phyloP scores from a whole-genome alignment of 2,329 filamentous ascomycete species.

The Zopfia rhizophila region DNA sequence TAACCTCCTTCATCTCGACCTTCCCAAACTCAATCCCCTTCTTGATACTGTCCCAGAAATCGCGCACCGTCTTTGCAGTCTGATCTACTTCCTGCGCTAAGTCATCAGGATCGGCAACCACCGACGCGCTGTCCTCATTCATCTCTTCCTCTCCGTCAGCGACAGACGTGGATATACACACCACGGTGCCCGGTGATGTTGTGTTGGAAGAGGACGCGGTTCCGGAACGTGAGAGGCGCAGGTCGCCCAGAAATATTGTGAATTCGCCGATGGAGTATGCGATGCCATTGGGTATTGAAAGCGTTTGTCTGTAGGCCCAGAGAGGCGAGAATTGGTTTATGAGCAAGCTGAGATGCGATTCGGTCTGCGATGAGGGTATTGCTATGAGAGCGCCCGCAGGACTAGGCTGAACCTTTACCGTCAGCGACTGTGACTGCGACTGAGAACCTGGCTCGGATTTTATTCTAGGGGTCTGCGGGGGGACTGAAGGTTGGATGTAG shows the following conservation, averaged over 20 bases:
- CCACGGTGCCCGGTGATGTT: constrained; percentile 34
- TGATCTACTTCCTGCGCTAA: constrained; percentile 26
- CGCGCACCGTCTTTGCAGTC: constrained; percentile 26
- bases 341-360: constrained; percentile 30
- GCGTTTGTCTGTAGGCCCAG: constrained; percentile 38
- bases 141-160: constrained; percentile 22
- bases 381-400: constrained; percentile 26
- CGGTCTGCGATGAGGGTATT: constrained; percentile 37
- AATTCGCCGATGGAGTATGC: constrained; percentile 36
- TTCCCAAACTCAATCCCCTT: constrained; percentile 35
- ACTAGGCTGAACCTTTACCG: no score
- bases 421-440: background rate
- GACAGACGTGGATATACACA: constrained; percentile 36
- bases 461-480: constrained; percentile 1
- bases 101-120: constrained; percentile 30
- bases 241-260: constrained; percentile 40
- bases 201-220: constrained; percentile 21
- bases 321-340: constrained; percentile 35
- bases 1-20: constrained; percentile 36
- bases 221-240: constrained; percentile 34
- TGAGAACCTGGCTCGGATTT: constrained; percentile 4
- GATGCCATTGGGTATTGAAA: constrained; percentile 32
- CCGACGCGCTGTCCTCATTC: constrained; percentile 1
- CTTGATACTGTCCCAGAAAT: constrained; percentile 37
- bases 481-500: constrained; percentile 34